A percentile compares a stretch with the other conserved stretches of the same genome.
Evolutionary conservation across 169 alveolate genomes (phyloP).

Genomic region (Miamiensis avidus): DNA sequence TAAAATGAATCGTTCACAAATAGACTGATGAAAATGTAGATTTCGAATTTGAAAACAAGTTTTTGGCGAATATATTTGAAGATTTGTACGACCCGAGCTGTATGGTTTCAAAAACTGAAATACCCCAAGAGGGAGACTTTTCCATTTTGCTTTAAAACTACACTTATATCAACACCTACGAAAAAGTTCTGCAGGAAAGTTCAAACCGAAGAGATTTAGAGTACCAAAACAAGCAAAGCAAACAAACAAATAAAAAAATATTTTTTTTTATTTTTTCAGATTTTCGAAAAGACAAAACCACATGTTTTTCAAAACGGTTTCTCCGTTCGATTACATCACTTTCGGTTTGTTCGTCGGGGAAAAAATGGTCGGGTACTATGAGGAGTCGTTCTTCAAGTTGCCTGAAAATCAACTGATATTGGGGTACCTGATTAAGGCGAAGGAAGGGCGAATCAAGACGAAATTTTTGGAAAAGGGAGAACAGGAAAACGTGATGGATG

Average conservation of each 20-base stretch:
- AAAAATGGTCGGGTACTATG: conserved; percentile 2
- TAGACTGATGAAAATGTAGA: too few species aligned
- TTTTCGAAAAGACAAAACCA: conserved; percentile 10
- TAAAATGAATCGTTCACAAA: neutral
- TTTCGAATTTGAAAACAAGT: neutral
- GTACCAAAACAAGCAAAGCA: neutral
- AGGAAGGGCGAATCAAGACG: neutral
- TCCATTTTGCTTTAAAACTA: neutral
- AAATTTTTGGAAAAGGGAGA: neutral
- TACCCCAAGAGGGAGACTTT: neutral
- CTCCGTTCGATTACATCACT: conserved; percentile 11
- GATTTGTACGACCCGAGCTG: neutral
- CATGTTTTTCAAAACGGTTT: conserved; percentile 2
- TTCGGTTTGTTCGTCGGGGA: neutral
- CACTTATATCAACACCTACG: too few species aligned
- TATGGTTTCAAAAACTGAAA: neutral
- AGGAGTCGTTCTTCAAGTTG: conserved; percentile 12
- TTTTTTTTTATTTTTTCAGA: neutral
- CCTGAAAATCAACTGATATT: conserved; percentile 12
- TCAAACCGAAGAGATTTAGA: neutral
- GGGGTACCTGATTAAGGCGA: neutral
- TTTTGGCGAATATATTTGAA: neutral
- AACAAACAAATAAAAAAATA: too few species aligned
- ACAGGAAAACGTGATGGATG: neutral
- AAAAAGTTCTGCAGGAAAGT: neutral